These are phyloP conservation scores for Leccinellum albellum DNA, from an alignment of 768 basidiomycete genomes.

Conservation along the genomic window DNA sequence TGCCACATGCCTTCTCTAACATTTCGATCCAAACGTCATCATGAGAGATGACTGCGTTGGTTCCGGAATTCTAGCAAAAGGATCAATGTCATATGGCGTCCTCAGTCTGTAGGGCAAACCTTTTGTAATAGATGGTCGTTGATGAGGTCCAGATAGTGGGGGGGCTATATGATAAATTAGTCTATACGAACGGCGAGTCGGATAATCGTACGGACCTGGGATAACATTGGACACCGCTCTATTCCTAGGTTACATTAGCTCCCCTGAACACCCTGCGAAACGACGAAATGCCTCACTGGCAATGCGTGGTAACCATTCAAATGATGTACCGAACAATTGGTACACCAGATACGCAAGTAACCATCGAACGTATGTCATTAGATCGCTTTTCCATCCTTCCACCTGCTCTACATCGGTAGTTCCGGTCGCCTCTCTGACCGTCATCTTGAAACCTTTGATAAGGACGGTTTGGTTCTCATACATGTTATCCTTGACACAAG, in stretches of 20 bases:
- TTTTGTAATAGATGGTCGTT: slow-evolving; percentile 8
- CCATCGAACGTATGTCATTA: neutral
- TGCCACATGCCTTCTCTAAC: neutral
- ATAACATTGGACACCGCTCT: neutral
- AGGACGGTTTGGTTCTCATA: slow-evolving; percentile 11
- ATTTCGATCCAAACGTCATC: slow-evolving; percentile 13
- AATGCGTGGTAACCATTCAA: neutral
- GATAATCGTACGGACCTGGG: neutral
- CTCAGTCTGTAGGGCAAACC: neutral
- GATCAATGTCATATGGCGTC: neutral
- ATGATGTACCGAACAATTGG: no score
- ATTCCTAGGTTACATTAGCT: neutral
- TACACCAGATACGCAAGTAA: neutral
- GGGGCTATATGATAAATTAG: neutral
- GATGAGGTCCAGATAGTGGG: slow-evolving; percentile 9
- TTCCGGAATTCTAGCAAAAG: neutral
- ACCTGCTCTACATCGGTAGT: neutral
- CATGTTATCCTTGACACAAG: neutral
- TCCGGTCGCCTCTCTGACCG: neutral
- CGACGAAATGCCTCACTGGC: neutral
- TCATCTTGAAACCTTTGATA: slow-evolving; percentile 9
- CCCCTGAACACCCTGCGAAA: neutral
- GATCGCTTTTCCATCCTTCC: neutral
- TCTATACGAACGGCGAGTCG: no score
- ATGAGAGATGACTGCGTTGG: slow-evolving; percentile 5